Evolutionary conservation across 768 basidiomycete genomes (phyloP).

Genomic region (Lactarius hatsudake): DNA sequence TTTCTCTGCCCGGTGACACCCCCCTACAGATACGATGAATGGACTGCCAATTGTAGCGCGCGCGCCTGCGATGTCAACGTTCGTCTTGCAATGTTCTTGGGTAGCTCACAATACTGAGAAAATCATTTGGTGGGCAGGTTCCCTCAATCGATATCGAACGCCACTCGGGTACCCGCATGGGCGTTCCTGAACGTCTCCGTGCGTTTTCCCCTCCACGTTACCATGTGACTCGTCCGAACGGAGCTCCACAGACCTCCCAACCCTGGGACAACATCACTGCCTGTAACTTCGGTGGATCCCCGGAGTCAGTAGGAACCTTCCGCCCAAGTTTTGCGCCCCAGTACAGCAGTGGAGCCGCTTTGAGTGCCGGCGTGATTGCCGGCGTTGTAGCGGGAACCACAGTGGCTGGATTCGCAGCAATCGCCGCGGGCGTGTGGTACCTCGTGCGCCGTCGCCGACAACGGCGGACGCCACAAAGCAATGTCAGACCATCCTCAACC

Average conservation of each 20-base stretch:
- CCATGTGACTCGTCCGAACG: not conserved
- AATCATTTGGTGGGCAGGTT: not conserved
- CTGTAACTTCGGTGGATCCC: not conserved
- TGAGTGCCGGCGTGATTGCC: not conserved
- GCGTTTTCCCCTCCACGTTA: not conserved
- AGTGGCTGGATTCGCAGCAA: not conserved
- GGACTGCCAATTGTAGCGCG: conserved; percentile 2
- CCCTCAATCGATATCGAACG: not conserved
- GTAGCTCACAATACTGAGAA: not conserved
- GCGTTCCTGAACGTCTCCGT: conserved; percentile 16
- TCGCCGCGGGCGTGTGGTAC: conserved; percentile 3
- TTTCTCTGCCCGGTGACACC: not conserved
- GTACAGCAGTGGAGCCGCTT: not conserved
- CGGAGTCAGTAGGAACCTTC: conserved; percentile 2
- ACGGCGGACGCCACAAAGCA: not conserved
- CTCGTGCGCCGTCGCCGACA: not conserved
- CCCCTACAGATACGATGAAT: conserved; percentile 5
- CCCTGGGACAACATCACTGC: conserved; percentile 17
- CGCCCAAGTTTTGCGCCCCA: conserved; percentile 11
- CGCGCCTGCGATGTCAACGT: conserved; percentile 4
- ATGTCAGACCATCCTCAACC: no score
- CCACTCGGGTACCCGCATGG: conserved; percentile 15
- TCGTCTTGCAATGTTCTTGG: not conserved
- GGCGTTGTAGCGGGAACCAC: not conserved
- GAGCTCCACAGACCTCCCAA: not conserved